Evolutionary conservation across 1,284 basidiomycete species (phyloP), one percentile per base, ranked within the genome.

Genomic region (Xerocomus nothofagi): DNA sequence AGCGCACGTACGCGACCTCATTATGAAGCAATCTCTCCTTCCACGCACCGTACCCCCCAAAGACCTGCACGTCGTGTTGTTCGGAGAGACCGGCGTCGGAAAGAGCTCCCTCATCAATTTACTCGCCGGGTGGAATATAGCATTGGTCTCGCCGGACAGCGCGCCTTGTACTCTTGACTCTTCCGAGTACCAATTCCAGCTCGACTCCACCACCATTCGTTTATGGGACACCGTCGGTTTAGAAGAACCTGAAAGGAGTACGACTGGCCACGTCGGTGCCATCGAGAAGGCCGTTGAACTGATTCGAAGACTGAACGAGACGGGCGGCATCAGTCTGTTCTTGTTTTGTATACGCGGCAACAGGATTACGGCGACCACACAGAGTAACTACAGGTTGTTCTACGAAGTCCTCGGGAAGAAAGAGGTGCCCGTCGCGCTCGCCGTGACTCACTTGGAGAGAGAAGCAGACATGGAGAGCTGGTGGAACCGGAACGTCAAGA

Each of bases 291-390:
- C 67, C 1, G 53, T 57, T 15, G 27, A 44, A 1, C 65, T 70
- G 34, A 60, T 67, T 32, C 54, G 40, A 17, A 40, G 47, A 18
- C 33, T 69, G 34, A 67, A 55, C 21, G 48, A 17, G 3, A 50
- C 47, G 24, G 67, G 64, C 0, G 69, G 69, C 0, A 57, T 68
- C 38, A 57, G 54, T 41, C 47, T 68, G 6, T 64, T 71, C n/a
- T 8, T 68, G 40, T 68, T 67, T 32, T 69, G 67, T n/a, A 61
- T 68, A 15, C 68, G 66, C n/a, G 69, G 63, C 5, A 62, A 54
- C 21, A 46, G 61, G 36, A 39, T 65, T 39, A 61, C 62, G 7
- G 49, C 52, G 12, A 65, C 62, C 5, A 50, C 50, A 4, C 62
- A 66, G 44, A 57, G 55, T 45, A 66, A 69, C 34, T 69, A 69